Evolutionary conservation across 2,329 filamentous ascomycete genomes (phyloP), one percentile per base, ranked within the genome.

Genomic region (Colletotrichum paranaense): DNA sequence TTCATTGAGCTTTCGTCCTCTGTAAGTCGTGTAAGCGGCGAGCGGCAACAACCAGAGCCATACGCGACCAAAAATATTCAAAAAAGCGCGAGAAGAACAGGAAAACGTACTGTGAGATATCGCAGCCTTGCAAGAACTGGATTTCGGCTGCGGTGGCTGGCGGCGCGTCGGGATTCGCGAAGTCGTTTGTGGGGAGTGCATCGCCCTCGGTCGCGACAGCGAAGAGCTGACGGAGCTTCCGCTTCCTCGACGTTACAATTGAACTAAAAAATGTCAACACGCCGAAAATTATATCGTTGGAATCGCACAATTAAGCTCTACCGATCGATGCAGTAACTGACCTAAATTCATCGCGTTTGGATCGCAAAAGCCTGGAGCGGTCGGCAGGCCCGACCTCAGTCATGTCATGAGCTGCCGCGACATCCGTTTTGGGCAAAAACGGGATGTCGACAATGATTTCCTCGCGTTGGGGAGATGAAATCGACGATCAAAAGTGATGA

Each of bases 211-310:
- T 93, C 87, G 94, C 92, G 88, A 94, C 90, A 78, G 90, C 89
- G 87, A 93, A 97, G 79, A 98, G 90, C 86, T 97, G 93, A 83
- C 93, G 92, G 82, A 98, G 89, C 88, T 97, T 97, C 84, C 94
- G 92, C 90, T 97, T 97, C 85, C 94, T 93, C 88, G 93, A 94
- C 84, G 89, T 89, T 88, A 93, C 90, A 89, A 93, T 92, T 89
- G 89, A 88, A 85, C 91, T 93, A 81, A 73, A 77, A 75, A 75
- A 28, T 53, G 81, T 90, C 75, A 90, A 83, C 79, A 87, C 70
- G 72, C 74, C 79, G 64, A 84, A 85, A 84, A 79, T 78, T 68
- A 81, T 76, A 89, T 85, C 81, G 77, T 83, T 82, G 77, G 80
- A 78, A 87, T 87, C 85, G 85, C 84, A 86, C 86, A 85, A 86